A percentile compares a stretch with the other conserved stretches of the same genome.
Conservation (phyloP, 2,329 filamentous ascomycete species). For the Clarireedia homoeocarpa region DNA sequence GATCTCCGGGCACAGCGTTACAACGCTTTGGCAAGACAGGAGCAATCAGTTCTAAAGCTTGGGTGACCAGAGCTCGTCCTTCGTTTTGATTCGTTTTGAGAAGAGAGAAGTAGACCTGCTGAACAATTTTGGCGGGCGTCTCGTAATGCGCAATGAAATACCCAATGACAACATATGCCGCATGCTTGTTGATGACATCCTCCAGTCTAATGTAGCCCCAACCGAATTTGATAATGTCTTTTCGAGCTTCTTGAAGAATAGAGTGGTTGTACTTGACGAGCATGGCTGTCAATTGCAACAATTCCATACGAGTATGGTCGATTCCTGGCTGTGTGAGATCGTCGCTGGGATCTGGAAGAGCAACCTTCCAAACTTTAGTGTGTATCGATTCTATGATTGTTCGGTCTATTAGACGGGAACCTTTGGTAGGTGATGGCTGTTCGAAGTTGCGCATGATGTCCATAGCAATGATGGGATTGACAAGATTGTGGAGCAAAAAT, state of each 20-base stretch:
- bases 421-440: slow-evolving; percentile 45
- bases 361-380: slow-evolving; percentile 87
- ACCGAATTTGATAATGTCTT: slow-evolving; percentile 98
- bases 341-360: slow-evolving; percentile 72
- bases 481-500: slow-evolving; percentile 83
- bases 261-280: slow-evolving; percentile 90
- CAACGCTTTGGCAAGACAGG: slow-evolving; percentile 85
- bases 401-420: slow-evolving; percentile 73
- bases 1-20: slow-evolving; percentile 56
- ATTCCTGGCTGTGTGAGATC: slow-evolving; percentile 79
- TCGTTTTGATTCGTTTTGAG: slow-evolving; percentile 93
- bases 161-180: slow-evolving; percentile 90
- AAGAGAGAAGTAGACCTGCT: slow-evolving; percentile 88
- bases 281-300: slow-evolving; percentile 89
- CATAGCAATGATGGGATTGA: slow-evolving; percentile 95
- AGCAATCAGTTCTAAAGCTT: slow-evolving; percentile 90
- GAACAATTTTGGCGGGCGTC: slow-evolving; percentile 90
- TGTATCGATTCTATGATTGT: slow-evolving; percentile 84
- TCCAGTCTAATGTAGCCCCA: slow-evolving; percentile 99
- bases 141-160: slow-evolving; percentile 98
- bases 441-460: slow-evolving; percentile 75
- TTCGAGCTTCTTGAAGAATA: slow-evolving; percentile 82
- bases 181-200: slow-evolving; percentile 98
- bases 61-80: slow-evolving; percentile 82
- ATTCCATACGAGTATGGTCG: slow-evolving; percentile 92